Base-by-base conservation (phyloP, 208 protist species). In the Naegleria fowleri region DNA sequence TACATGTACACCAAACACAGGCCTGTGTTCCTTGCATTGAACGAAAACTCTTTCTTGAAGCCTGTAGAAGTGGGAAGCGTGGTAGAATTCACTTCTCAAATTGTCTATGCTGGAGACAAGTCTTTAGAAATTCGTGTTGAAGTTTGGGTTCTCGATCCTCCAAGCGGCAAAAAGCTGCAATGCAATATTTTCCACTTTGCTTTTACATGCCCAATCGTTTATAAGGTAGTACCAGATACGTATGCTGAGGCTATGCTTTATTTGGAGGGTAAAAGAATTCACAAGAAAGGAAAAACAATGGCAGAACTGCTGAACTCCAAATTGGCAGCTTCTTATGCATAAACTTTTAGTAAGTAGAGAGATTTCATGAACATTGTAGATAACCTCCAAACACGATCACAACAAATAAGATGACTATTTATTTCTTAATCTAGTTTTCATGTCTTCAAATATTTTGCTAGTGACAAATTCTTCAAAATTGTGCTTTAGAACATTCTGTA, bases 121-220 rank as follows among this genome's bases (percentile, higher is more conserved):
- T 91, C 90, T 39, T 67, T 88, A 1, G 55, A 84, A 79, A 88
- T 94, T 0, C 67, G 90, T 39, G 92, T 93, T 15, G 40, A 67
- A 7, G 92, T 90, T 5, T 40, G 85, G 84, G 90, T 93, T 9
- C 58, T 92, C 0, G 59, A 93, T 22, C 93, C 93, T 39, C 15
- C 76, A 9, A 75, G 25, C 83, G 39, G 51, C 0, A 58, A 91
- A 19, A 91, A 91, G 33, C n/a, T 91, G 19, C 16, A 88, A 0
- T 84, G 92, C 25, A 94, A 94, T 90, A 39, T 92, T 7, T 94
- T 94, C 19, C 84, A 94, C 41, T 94, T 94, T 76, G 90, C 83
- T n/a, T 94, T 94, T 55, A 40, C 5, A 19, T 51, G 9, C 25
- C 33, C 76, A 87, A 59, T 29, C 2, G 7, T 25, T 38, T 22